Percentiles rank a stretch among this genome's conserved stretches.
Conservation (phyloP, 768 basidiomycete species). For the Sistotremastrum suecicum region DNA sequence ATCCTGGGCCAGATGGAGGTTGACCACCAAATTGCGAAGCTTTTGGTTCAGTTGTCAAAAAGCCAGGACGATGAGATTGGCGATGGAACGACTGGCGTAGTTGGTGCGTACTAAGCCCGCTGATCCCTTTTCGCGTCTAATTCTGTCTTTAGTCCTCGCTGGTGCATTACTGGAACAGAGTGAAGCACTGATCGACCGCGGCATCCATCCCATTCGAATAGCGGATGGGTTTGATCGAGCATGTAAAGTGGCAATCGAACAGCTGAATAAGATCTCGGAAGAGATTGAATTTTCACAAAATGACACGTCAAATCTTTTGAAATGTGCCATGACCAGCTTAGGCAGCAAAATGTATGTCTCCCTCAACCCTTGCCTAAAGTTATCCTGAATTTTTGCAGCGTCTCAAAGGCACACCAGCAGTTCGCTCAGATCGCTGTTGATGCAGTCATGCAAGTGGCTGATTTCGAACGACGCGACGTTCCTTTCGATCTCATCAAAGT, state of each 20-base stretch:
- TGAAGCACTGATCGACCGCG: constrained; percentile 92
- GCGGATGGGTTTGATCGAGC: constrained; percentile 98
- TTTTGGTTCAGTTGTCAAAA: constrained; percentile 91
- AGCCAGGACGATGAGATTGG: constrained; percentile 99
- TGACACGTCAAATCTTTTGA: constrained; percentile 78
- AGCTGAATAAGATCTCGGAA: constrained; percentile 87
- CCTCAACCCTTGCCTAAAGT: background rate
- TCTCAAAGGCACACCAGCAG: constrained; percentile 89
- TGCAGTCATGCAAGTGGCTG: constrained; percentile 89
- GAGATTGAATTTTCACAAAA: constrained; percentile 70
- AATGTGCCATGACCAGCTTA: constrained; percentile 90
- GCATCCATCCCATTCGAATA: constrained; percentile 96
- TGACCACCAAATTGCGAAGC: constrained; percentile 97
- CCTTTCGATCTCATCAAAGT: constrained; percentile 98
- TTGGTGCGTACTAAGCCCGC: constrained; percentile 47
- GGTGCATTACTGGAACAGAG: constrained; percentile 93
- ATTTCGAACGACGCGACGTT: constrained; percentile 88
- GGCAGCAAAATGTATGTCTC: constrained; percentile 87
- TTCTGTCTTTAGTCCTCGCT: constrained; percentile 59
- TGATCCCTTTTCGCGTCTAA: constrained; percentile 1
- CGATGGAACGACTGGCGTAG: constrained; percentile 97
- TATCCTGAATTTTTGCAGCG: constrained; percentile 33
- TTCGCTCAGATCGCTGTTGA: constrained; percentile 98
- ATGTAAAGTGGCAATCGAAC: constrained; percentile 76
- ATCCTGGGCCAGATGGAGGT: constrained; percentile 99